Percentiles rank a stretch among this genome's conserved stretches.
phyloP scores from a whole-genome alignment of 2,329 filamentous ascomycete species.

The Colletotrichum ledebouriae region DNA sequence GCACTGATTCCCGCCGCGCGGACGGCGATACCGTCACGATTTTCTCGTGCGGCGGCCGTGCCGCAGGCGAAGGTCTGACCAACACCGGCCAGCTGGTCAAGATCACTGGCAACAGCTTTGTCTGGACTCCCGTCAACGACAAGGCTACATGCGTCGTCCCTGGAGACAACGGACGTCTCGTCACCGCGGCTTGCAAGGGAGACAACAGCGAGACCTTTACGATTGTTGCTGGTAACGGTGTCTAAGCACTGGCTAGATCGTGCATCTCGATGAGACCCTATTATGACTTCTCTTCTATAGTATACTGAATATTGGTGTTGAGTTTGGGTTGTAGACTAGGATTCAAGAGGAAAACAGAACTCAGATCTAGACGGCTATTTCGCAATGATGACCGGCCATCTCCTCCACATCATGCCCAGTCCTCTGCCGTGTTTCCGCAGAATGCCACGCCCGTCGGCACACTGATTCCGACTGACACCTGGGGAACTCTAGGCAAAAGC shows the following conservation, averaged over 20 bases:
- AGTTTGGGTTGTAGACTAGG: neutral
- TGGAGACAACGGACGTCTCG: constrained; percentile 50
- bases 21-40: constrained; percentile 62
- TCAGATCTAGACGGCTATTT: neutral
- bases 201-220: constrained; percentile 47
- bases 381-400: constrained; percentile 1
- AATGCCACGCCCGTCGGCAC: neutral
- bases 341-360: neutral
- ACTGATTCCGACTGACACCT: constrained; percentile 1
- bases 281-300: neutral
- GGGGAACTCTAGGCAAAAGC: constrained; percentile 33
- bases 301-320: neutral
- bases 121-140: constrained; percentile 60
- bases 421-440: neutral
- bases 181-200: constrained; percentile 49
- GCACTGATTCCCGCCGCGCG: constrained; percentile 60
- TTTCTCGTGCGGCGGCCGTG: constrained; percentile 66
- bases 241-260: neutral
- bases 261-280: neutral
- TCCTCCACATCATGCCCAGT: neutral
- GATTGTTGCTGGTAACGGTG: constrained; percentile 41
- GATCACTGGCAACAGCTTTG: constrained; percentile 57
- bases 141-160: constrained; percentile 60
- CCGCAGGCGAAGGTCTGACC: constrained; percentile 62
- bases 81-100: constrained; percentile 64